Conservation (phyloP, 176 grass and related monocot species). For the Ensete ventricosum region DNA sequence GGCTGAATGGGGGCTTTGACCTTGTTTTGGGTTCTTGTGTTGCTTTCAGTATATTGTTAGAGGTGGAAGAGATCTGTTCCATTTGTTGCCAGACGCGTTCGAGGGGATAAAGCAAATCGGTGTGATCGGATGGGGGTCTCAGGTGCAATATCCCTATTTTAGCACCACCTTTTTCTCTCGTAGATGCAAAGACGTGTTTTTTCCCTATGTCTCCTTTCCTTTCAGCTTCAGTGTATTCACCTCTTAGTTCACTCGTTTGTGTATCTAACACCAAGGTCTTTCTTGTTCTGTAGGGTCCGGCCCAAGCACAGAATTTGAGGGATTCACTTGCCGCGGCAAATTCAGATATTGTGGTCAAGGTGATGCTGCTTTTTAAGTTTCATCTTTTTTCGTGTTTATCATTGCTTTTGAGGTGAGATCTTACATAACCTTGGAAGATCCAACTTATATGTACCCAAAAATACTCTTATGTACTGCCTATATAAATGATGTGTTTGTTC, state of each 20-base stretch:
- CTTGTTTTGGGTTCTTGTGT: background rate
- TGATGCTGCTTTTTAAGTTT: background rate
- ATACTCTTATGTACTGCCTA: too few relatives aligned
- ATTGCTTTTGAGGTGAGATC: background rate
- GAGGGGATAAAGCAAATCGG: conserved; percentile 91
- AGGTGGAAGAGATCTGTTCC: conserved; percentile 85
- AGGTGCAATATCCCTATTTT: conserved; percentile 25
- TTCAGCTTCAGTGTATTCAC: background rate
- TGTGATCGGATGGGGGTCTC: conserved; percentile 82
- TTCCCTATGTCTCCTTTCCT: too few relatives aligned
- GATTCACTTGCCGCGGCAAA: conserved; percentile 24
- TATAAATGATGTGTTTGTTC: too few relatives aligned
- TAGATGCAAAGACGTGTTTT: background rate
- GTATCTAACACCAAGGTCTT: background rate
- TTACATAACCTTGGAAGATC: too few relatives aligned
- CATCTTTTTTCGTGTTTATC: background rate
- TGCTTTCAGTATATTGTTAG: conserved; percentile 60
- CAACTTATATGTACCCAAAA: too few relatives aligned
- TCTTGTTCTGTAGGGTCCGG: conserved; percentile 13
- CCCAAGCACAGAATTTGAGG: conserved; percentile 30
- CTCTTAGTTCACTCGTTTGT: background rate
- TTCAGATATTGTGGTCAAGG: conserved; percentile 23
- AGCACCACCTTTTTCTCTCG: background rate
- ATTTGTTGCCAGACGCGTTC: conserved; percentile 67
- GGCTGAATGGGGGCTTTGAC: background rate